Evolutionary conservation across 306 rosid genomes (phyloP).

Genomic region (Hippophae tibetana): DNA sequence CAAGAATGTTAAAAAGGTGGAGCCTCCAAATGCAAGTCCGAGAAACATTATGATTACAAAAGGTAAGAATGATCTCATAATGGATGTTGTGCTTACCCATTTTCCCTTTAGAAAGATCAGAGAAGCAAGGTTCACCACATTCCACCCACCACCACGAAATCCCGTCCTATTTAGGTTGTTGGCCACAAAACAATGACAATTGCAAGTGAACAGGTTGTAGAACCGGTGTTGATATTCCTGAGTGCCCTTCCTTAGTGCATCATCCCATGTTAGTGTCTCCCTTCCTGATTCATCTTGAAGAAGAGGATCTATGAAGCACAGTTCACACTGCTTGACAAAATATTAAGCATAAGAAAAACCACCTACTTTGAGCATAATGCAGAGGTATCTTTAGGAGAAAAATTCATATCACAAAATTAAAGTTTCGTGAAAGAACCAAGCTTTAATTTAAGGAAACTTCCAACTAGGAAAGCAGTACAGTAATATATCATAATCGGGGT

Average conservation of each 20-base stretch:
- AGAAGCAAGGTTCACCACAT: slow-evolving; percentile 90
- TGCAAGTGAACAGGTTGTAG: slow-evolving; percentile 80
- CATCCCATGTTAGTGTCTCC: slow-evolving; percentile 67
- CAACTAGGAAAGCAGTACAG: too few species aligned
- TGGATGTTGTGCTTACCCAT: slow-evolving; percentile 67
- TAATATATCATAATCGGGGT: too few species aligned
- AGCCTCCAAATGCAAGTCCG: slow-evolving; percentile 61
- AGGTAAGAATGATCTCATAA: slow-evolving; percentile 57
- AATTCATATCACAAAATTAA: slow-evolving; percentile 5
- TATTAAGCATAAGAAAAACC: slow-evolving; percentile 23
- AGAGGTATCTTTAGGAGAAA: slow-evolving; percentile 10
- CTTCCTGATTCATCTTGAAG: slow-evolving; percentile 36
- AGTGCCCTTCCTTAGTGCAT: slow-evolving; percentile 60
- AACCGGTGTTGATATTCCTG: slow-evolving; percentile 83
- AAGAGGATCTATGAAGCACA: slow-evolving; percentile 25
- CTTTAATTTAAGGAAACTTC: too few species aligned
- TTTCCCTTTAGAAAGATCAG: slow-evolving; percentile 63
- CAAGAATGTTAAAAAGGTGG: slow-evolving; percentile 55
- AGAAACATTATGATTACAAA: slow-evolving; percentile 45
- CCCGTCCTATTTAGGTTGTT: slow-evolving; percentile 71
- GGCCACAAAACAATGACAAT: slow-evolving; percentile 93
- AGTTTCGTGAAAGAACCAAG: not conserved
- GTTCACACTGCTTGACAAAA: slow-evolving; percentile 41
- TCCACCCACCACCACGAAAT: slow-evolving; percentile 72
- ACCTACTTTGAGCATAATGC: slow-evolving; percentile 11